A percentile compares a stretch with the other conserved stretches of the same genome.
Conservation (phyloP, 2,329 filamentous ascomycete genomes). For the Cryphonectria naterciae region DNA sequence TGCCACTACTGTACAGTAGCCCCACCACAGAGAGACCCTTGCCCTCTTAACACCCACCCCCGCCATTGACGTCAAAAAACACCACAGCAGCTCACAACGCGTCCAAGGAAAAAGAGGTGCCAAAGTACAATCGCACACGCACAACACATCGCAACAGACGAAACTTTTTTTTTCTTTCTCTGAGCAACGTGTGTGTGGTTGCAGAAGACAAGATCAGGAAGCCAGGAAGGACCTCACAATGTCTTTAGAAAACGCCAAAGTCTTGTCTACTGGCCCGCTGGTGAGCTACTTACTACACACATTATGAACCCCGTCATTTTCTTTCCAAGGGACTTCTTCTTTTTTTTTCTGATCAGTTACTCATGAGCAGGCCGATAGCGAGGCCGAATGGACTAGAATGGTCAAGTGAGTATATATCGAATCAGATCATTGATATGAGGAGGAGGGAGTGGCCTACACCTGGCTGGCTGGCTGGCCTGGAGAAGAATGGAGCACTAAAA, state of each 20-base stretch:
- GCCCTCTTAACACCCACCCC: neutral
- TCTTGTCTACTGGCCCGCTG: constrained; percentile 49
- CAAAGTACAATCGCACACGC: neutral
- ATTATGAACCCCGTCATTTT: neutral
- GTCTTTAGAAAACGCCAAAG: constrained; percentile 48
- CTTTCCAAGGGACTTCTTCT: too few relatives aligned
- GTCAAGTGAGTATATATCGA: constrained; percentile 50
- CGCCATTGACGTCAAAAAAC: neutral
- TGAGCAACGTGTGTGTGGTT: too few relatives aligned
- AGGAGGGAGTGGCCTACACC: neutral
- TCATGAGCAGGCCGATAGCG: constrained; percentile 47
- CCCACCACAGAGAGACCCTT: neutral
- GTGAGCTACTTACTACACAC: constrained; percentile 38
- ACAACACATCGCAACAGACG: neutral
- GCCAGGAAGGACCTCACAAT: constrained; percentile 35
- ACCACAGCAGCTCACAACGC: neutral
- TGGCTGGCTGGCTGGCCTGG: neutral
- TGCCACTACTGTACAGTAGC: too few relatives aligned
- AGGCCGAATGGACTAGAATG: constrained; percentile 65
- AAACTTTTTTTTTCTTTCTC: too few relatives aligned
- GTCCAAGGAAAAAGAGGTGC: neutral
- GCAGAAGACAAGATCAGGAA: neutral
- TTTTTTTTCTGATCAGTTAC: neutral
- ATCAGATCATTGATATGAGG: neutral
- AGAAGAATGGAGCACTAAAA: neutral